Conservation (phyloP, 306 rosid species). For the Prunus salicina region DNA sequence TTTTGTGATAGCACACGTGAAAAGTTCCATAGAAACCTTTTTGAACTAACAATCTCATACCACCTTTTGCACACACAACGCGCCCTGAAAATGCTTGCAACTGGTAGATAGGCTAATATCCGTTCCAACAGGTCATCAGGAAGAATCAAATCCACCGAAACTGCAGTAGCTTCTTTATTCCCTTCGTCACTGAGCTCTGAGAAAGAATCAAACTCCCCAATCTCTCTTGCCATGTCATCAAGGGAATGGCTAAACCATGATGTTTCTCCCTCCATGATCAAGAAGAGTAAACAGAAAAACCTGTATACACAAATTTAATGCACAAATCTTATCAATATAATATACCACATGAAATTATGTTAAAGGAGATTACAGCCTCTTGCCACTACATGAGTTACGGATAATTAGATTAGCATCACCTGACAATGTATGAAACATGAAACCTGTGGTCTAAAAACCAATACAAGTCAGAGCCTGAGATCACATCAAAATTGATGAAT, state of each 20-base stretch:
- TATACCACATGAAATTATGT: neutral
- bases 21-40: conserved; percentile 64
- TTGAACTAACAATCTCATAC: conserved; percentile 68
- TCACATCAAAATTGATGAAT: neutral
- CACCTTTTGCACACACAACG: conserved; percentile 83
- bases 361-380: conserved; percentile 6
- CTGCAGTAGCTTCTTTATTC: conserved; percentile 45
- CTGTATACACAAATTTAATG: conserved; percentile 23
- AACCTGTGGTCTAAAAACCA: conserved; percentile 6
- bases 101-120: conserved; percentile 75
- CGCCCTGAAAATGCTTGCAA: conserved; percentile 81
- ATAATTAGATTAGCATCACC: conserved; percentile 4
- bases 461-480: conserved; percentile 12
- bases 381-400: conserved; percentile 14
- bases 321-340: neutral
- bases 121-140: conserved; percentile 92
- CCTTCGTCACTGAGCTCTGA: conserved; percentile 58
- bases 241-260: conserved; percentile 67
- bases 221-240: conserved; percentile 40
- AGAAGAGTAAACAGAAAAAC: conserved; percentile 14
- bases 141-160: conserved; percentile 58
- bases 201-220: conserved; percentile 45
- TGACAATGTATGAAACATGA: conserved; percentile 4
- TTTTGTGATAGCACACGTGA: conserved; percentile 55
- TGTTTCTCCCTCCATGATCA: conserved; percentile 73